Conservation (phyloP, 2,329 filamentous ascomycete genomes). For the Colletotrichum truncatum region DNA sequence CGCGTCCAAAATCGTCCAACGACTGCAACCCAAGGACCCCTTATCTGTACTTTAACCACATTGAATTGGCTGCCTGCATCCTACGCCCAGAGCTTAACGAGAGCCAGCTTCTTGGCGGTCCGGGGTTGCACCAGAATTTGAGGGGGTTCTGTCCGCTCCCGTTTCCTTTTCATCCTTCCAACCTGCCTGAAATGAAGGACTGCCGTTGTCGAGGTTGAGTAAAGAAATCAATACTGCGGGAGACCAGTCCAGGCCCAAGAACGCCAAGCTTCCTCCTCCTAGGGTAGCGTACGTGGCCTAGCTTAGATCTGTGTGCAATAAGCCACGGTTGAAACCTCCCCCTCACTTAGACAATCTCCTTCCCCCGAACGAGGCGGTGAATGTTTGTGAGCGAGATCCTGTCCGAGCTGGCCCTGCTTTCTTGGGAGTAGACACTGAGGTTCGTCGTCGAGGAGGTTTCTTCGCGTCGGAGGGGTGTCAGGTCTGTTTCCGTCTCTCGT, state of each 20-base stretch:
- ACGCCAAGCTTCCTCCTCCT: slow-evolving; percentile 15
- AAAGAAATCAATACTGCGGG: background rate
- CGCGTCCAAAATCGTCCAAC: slow-evolving; percentile 21
- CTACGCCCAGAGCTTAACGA: slow-evolving; percentile 19
- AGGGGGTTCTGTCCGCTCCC: slow-evolving; percentile 10
- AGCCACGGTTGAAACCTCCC: background rate
- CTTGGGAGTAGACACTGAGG: slow-evolving; percentile 15
- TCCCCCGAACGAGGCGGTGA: slow-evolving; percentile 15
- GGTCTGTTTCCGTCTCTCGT: slow-evolving; percentile 22
- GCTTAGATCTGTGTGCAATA: background rate
- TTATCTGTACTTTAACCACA: slow-evolving; percentile 26
- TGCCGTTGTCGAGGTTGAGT: background rate
- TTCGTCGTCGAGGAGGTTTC: slow-evolving; percentile 15
- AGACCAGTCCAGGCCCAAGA: slow-evolving; percentile 4
- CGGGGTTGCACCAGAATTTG: slow-evolving; percentile 3
- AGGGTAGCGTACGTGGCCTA: slow-evolving; percentile 12
- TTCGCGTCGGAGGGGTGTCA: slow-evolving; percentile 20
- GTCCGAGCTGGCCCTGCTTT: slow-evolving; percentile 14
- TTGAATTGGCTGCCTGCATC: slow-evolving; percentile 21
- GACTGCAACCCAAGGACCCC: slow-evolving; percentile 27
- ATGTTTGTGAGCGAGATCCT: slow-evolving; percentile 12
- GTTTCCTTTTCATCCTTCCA: background rate
- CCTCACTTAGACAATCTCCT: slow-evolving; percentile 23
- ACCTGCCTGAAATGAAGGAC: slow-evolving; percentile 8
- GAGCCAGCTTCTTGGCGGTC: slow-evolving; percentile 24